These are phyloP conservation scores for Populus deltoides DNA, from an alignment of 345 rosid genomes.

Conservation along the genomic window DNA sequence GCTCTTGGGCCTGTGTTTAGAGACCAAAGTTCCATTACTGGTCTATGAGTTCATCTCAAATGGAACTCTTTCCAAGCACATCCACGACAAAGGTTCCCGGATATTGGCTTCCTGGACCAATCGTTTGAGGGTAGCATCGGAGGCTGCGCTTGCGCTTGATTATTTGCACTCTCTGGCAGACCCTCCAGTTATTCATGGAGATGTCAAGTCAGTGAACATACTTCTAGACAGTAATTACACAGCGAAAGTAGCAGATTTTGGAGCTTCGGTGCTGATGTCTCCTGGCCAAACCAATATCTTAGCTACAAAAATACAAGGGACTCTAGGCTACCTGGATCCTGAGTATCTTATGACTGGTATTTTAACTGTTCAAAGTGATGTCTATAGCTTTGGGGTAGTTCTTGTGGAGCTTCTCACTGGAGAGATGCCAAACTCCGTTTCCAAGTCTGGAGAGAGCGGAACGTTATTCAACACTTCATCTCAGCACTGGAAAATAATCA, in stretches of 20 bases:
- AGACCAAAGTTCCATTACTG: conserved; percentile 30
- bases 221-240: conserved; percentile 27
- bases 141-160: conserved; percentile 27
- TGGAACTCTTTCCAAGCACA: conserved; percentile 22
- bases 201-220: conserved; percentile 32
- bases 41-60: conserved; percentile 33
- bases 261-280: conserved; percentile 30
- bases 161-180: conserved; percentile 32
- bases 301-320: conserved; percentile 20
- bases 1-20: conserved; percentile 34
- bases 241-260: conserved; percentile 39
- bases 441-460: no score
- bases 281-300: conserved; percentile 6
- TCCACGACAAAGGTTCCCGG: conserved; percentile 16
- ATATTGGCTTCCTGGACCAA: conserved; percentile 19
- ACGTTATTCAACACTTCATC: no score
- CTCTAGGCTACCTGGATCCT: conserved; percentile 37
- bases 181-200: conserved; percentile 40
- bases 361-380: conserved; percentile 31
- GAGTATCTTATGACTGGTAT: conserved; percentile 28
- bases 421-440: not conserved
- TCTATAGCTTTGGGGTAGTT: conserved; percentile 34
- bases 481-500: not conserved
- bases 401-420: conserved; percentile 36
- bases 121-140: conserved; percentile 20